A percentile compares a stretch with the other conserved stretches of the same genome.
phyloP scores from a whole-genome alignment of 805 yeast genomes.

The Pichia scutulata region DNA sequence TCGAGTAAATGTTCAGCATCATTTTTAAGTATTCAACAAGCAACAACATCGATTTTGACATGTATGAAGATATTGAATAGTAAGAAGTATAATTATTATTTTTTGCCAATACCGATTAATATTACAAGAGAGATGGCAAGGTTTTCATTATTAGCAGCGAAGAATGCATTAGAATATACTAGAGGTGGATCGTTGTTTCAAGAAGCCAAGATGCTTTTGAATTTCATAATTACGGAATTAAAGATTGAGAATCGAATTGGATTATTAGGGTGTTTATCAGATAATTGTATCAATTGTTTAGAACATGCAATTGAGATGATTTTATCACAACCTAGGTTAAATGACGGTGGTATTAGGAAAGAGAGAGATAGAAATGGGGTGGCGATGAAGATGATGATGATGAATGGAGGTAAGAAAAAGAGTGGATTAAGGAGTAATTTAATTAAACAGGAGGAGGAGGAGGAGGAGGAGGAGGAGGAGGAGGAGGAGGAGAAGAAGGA shows the following conservation, averaged over 20 bases:
- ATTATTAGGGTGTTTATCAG: constrained; percentile 55
- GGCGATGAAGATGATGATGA: not conserved
- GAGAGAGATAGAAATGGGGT: not conserved
- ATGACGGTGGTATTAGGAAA: no score
- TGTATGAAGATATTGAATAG: constrained; percentile 36
- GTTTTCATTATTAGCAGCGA: constrained; percentile 56
- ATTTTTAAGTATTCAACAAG: constrained; percentile 60
- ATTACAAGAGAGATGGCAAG: constrained; percentile 56
- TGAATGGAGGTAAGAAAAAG: constrained; percentile 16
- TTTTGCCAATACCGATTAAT: constrained; percentile 59
- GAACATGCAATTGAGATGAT: constrained; percentile 56
- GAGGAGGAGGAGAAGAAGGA: not conserved
- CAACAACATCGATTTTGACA: constrained; percentile 52
- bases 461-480: not conserved
- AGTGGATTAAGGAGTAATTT: constrained; percentile 13
- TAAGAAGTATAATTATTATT: constrained; percentile 30
- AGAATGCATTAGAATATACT: constrained; percentile 73
- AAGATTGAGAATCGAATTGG: constrained; percentile 44
- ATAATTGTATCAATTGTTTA: constrained; percentile 45
- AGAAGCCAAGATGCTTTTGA: constrained; percentile 53
- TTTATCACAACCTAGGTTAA: constrained; percentile 41
- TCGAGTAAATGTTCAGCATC: constrained; percentile 41
- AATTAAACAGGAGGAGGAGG: not conserved
- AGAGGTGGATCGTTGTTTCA: constrained; percentile 76
- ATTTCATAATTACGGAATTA: constrained; percentile 42